Conservation (phyloP, 768 basidiomycete species). For the Clavulina sp. region DNA sequence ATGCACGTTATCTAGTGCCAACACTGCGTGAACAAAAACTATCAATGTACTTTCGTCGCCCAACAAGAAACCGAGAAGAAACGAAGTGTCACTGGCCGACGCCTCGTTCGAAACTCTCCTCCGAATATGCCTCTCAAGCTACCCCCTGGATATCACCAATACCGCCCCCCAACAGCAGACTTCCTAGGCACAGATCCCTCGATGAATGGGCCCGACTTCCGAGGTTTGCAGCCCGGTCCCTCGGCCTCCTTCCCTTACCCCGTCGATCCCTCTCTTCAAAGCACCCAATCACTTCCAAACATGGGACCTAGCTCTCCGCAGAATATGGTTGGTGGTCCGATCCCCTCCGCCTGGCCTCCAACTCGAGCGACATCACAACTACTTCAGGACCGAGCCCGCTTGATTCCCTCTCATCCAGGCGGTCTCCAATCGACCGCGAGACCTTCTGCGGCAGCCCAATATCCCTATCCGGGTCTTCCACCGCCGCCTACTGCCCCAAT, state of each 20-base stretch:
- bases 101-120: neutral
- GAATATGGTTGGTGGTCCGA: neutral
- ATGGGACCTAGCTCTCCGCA: neutral
- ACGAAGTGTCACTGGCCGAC: neutral
- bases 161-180: neutral
- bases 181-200: neutral
- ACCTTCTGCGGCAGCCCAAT: neutral
- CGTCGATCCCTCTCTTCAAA: neutral
- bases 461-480: neutral
- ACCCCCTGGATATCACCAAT: neutral
- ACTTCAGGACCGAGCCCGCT: neutral
- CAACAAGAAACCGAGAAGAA: neutral
- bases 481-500: neutral
- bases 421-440: too few relatives aligned
- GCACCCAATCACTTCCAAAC: neutral
- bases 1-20: slow-evolving; percentile 18
- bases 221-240: neutral
- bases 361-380: neutral
- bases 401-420: neutral
- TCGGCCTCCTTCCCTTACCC: neutral
- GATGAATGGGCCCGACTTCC: neutral
- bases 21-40: slow-evolving; percentile 78
- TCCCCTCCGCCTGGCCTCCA: neutral
- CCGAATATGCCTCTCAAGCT: neutral
- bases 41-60: slow-evolving; percentile 70